A percentile compares a stretch with the other conserved stretches of the same genome.
phyloP scores from a whole-genome alignment of 176 grass and related monocot species.

The Puccinellia tenuiflora region DNA sequence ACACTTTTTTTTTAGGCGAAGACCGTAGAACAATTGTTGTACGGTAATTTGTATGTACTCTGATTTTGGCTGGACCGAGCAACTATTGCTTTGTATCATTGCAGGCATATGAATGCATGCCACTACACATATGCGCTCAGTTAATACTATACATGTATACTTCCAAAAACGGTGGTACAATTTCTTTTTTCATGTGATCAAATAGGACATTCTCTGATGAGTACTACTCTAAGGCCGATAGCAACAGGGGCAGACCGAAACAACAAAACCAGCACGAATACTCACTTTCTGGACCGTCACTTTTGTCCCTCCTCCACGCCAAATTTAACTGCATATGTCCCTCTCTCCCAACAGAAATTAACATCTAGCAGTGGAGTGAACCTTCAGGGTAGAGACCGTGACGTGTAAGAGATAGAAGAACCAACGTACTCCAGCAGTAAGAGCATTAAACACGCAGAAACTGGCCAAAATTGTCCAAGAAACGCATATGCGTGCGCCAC shows the following conservation, averaged over 20 bases:
- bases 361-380: neutral
- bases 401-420: slow-evolving; percentile 8
- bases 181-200: neutral
- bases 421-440: neutral
- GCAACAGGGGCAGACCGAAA: neutral
- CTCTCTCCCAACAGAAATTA: neutral
- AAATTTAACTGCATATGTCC: neutral
- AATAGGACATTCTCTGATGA: neutral
- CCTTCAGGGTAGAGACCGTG: neutral
- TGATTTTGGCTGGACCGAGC: neutral
- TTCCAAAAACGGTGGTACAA: slow-evolving; percentile 14
- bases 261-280: slow-evolving; percentile 16
- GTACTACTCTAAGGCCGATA: neutral
- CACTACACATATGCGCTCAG: neutral
- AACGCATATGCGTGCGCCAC: neutral
- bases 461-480: slow-evolving; percentile 28
- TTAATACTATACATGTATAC: slow-evolving; percentile 1
- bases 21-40: no score
- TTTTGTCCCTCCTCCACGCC: neutral
- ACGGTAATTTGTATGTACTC: neutral
- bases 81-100: neutral
- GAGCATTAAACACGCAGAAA: neutral
- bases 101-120: neutral
- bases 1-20: no score
- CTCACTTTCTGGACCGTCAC: neutral